Evolutionary conservation across 2,329 filamentous ascomycete genomes (phyloP).

Genomic region (Aspergillus sp.): DNA sequence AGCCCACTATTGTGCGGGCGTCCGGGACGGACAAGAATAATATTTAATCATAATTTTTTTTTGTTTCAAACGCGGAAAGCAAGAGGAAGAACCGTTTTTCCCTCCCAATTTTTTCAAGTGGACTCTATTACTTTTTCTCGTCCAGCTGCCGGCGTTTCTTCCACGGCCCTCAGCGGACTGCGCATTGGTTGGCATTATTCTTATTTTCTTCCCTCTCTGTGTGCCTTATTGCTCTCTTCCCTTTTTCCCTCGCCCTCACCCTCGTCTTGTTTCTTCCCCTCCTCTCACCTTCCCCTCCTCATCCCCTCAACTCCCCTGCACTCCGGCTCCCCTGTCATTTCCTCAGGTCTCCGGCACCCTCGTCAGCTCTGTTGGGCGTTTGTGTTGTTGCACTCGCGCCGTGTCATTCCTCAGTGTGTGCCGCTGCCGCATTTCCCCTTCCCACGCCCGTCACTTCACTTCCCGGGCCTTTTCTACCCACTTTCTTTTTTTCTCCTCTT

Average conservation of each 20-base stretch:
- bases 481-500: constrained; percentile 12
- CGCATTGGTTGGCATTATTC: constrained; percentile 15
- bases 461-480: constrained; percentile 20
- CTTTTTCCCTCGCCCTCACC: constrained; percentile 17
- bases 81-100: constrained; percentile 17
- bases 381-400: constrained; percentile 23
- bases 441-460: constrained; percentile 18
- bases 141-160: constrained; percentile 19
- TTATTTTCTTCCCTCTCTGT: constrained; percentile 18
- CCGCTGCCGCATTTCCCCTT: constrained; percentile 22
- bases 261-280: constrained; percentile 15
- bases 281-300: constrained; percentile 21
- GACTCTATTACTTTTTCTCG: constrained; percentile 15
- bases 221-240: constrained; percentile 13
- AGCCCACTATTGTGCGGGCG: constrained; percentile 22
- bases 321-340: constrained; percentile 20
- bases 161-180: constrained; percentile 17
- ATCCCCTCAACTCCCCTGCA: constrained; percentile 23
- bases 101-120: constrained; percentile 16
- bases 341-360: constrained; percentile 13
- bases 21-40: constrained; percentile 18
- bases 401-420: constrained; percentile 22
- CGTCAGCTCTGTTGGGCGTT: constrained; percentile 18
- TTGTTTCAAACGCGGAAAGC: constrained; percentile 7
- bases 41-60: constrained; percentile 3